These are phyloP conservation scores for Aspergillus sp. DNA, from an alignment of 2,329 filamentous ascomycete species.

Conservation along the genomic window DNA sequence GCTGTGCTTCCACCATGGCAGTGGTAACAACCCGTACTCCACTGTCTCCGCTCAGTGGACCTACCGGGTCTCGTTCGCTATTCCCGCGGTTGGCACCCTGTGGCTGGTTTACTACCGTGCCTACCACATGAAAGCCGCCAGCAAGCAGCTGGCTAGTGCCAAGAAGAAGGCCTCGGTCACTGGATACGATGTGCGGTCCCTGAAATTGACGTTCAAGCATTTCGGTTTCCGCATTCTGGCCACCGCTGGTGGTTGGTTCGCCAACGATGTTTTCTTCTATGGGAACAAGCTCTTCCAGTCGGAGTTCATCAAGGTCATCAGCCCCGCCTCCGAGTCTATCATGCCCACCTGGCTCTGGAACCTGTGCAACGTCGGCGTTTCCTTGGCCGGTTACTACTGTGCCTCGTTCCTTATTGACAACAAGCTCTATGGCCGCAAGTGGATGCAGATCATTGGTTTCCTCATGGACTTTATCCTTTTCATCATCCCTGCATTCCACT, in stretches of 20 bases:
- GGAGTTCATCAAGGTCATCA: slow-evolving; percentile 83
- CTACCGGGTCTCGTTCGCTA: slow-evolving; percentile 87
- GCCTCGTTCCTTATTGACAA: slow-evolving; percentile 89
- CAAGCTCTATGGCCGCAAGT: slow-evolving; percentile 93
- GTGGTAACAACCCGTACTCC: slow-evolving; percentile 74
- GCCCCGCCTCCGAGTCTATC: slow-evolving; percentile 65
- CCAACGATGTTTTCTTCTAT: slow-evolving; percentile 98
- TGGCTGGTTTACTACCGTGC: slow-evolving; percentile 96
- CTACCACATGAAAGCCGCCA: slow-evolving; percentile 88
- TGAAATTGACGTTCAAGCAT: slow-evolving; percentile 73
- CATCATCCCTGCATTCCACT: slow-evolving; percentile 85
- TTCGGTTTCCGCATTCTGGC: slow-evolving; percentile 85
- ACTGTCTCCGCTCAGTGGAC: slow-evolving; percentile 78
- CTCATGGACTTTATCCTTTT: slow-evolving; percentile 91
- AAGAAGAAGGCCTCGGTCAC: slow-evolving; percentile 88
- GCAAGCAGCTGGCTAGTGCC: slow-evolving; percentile 73
- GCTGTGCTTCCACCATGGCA: slow-evolving; percentile 81
- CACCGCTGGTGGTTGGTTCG: slow-evolving; percentile 87
- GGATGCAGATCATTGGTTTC: slow-evolving; percentile 95
- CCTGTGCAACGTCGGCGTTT: slow-evolving; percentile 84
- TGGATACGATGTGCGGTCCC: slow-evolving; percentile 84
- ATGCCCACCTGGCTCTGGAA: slow-evolving; percentile 92
- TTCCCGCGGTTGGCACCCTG: slow-evolving; percentile 84
- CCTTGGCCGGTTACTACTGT: slow-evolving; percentile 82
- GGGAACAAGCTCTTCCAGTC: slow-evolving; percentile 97